Evolutionary conservation across 805 yeast genomes (phyloP), one percentile per base, ranked within the genome.

Genomic region (baker's yeast (Saccharomyces cerevisiae)): DNA sequence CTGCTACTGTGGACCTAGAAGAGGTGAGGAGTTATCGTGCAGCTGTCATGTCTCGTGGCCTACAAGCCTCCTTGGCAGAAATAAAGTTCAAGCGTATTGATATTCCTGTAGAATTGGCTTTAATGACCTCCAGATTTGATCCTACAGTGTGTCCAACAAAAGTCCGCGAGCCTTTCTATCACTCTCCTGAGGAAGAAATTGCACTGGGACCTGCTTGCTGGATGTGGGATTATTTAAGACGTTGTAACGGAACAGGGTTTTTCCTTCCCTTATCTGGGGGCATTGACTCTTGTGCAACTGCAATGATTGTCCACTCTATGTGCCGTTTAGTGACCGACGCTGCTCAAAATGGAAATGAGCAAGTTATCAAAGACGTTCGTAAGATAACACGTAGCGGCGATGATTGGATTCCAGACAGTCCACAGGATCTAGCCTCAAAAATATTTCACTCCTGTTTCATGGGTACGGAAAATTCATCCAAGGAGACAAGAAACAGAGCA

Each of bases 191-290:
- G 65, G 97, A 94, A 71, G 99, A 94, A 70, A 92, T 94, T 60
- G 97, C 98, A 0, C 75, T 88, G 47, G 99, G 99, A 0, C 99
- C 99, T 0, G 99, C 99, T 0, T 94, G 99, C 70, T 94, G 99
- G 99, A 71, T 94, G 59, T 94, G 99, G 99, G 99, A 94, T 70
- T 94, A 94, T 66, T 77, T 94, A 55, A 81, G 99, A 69, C 80
- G 99, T 59, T 89, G 96, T 61, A 82, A 81, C 60, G 87, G 94
- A 51, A 89, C 90, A 0, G 99, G 99, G 0, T 94, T 78, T 68
- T 95, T 94, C 71, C 75, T 94, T 48, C 98, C 99, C 0, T 75
- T 94, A 50, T 86, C 96, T 69, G 99, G 99, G 21, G 99, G 99
- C 50, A 92, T 94, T 59, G 99, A 94, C 68, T 87, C 96, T 36